Base-by-base conservation (phyloP, 1,139 yeast genomes). In the Zygotorulaspora mrakii region DNA sequence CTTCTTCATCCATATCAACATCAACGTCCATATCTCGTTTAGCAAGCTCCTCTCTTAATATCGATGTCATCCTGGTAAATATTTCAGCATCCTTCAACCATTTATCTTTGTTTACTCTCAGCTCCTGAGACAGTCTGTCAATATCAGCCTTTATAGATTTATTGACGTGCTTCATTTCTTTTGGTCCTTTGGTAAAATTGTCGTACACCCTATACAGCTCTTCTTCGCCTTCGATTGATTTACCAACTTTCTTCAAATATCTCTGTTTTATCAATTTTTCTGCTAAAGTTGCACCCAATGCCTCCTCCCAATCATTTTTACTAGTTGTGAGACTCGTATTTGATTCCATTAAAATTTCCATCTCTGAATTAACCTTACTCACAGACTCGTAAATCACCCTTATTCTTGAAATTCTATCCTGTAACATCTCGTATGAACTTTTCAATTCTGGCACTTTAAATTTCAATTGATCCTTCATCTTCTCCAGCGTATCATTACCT, bases 61-160 rank as follows among this genome's bases (percentile, higher is more conserved):
- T 43, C 3, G 48, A 41, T 0, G 59, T 48, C 13, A 60, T 51
- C 28, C 52, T 56, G 5, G 48, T 42, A 29, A 59, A 54, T 8
- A 59, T 46, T 7, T 53, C 54, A 2, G 61, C 61, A 46, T 59
- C 60, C 25, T 55, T 50, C 22, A 51, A 21, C 64, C 64, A 60
- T 35, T 54, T 55, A 4, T 46, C 43, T 34, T 57, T 57, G 32
- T 56, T 58, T 4, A 35, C 28, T 9, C 31, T 39, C 22, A 59
- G 33, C 21, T 59, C 63, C 8, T 40, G 34, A 5, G 44, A 35
- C 16, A 59, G 35, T 26, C 53, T 54, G 3, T 45, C 43, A 11
- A 58, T 52, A 39, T 59, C 62, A 3, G 38, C 39, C 39, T 50
- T 57, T 49, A 60, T 50, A 7, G 49, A 36, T 13, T 29, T 37